Percentiles rank a stretch among this genome's conserved stretches.
Evolutionary conservation across 495 filamentous ascomycete genomes (phyloP).

Genomic region (Neurospora intermedia): DNA sequence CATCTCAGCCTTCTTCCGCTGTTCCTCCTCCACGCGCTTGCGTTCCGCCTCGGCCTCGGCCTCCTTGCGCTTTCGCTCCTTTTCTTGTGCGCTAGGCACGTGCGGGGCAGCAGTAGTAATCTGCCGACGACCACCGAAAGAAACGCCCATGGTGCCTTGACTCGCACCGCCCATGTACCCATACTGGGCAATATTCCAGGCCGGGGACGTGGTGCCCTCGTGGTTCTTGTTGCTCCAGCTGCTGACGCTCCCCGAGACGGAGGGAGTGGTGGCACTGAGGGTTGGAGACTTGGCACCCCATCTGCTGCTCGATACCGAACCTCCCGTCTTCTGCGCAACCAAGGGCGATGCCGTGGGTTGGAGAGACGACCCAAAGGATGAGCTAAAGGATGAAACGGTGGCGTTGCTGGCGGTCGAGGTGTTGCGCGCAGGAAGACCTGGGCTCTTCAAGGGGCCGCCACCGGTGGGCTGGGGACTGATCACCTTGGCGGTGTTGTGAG

Average conservation of each 20-base stretch:
- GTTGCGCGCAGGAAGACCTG: slow-evolving; percentile 41
- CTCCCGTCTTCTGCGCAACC: slow-evolving; percentile 35
- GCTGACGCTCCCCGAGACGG: slow-evolving; percentile 43
- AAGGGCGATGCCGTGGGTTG: slow-evolving; percentile 30
- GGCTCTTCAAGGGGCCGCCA: slow-evolving; percentile 4
- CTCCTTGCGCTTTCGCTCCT: slow-evolving; percentile 43
- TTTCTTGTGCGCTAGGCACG: slow-evolving; percentile 58
- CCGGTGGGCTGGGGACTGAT: slow-evolving; percentile 66
- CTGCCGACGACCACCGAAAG: slow-evolving; percentile 83
- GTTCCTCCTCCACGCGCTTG: slow-evolving; percentile 57
- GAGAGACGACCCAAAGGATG: slow-evolving; percentile 31
- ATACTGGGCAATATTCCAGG: slow-evolving; percentile 99
- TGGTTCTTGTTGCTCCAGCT: slow-evolving; percentile 86
- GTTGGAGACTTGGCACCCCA: slow-evolving; percentile 48
- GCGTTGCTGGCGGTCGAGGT: slow-evolving; percentile 58
- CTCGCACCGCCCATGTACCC: slow-evolving; percentile 97
- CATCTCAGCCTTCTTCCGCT: slow-evolving; percentile 45
- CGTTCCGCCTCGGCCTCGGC: slow-evolving; percentile 47
- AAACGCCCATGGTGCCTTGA: slow-evolving; percentile 88
- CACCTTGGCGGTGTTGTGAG: slow-evolving; percentile 37
- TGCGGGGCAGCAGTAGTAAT: slow-evolving; percentile 75
- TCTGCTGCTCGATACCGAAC: slow-evolving; percentile 38
- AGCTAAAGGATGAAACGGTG: slow-evolving; percentile 18
- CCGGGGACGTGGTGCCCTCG: slow-evolving; percentile 68
- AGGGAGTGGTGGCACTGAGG: slow-evolving; percentile 25